Evolutionary conservation across 345 rosid species (phyloP).

Genomic region (Rubroshorea leprosula): DNA sequence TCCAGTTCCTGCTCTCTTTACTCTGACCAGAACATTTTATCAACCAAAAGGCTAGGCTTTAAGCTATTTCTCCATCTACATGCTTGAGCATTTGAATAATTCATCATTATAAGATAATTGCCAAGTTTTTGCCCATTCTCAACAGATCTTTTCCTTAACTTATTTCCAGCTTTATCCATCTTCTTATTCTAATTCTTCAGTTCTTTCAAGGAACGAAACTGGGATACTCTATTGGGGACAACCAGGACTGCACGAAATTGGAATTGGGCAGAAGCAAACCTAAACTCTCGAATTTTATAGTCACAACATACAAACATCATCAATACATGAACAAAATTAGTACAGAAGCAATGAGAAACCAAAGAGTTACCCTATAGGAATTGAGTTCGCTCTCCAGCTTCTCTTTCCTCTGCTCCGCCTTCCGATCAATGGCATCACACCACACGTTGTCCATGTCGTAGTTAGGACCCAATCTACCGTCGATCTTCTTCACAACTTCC

Average conservation of each 20-base stretch:
- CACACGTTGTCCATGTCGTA: slow-evolving; percentile 61
- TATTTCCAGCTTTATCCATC: neutral
- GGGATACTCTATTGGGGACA: neutral
- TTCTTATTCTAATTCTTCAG: neutral
- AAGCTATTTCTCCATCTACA: neutral
- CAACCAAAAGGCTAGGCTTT: too few species aligned
- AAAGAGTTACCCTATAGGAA: slow-evolving; percentile 68
- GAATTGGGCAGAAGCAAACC: neutral
- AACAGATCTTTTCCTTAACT: neutral
- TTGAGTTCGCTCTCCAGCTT: slow-evolving; percentile 90
- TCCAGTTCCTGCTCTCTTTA: neutral
- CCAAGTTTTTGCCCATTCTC: neutral
- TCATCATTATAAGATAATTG: neutral
- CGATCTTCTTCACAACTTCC: slow-evolving; percentile 69
- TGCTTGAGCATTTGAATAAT: neutral
- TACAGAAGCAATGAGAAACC: neutral
- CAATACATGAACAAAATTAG: neutral
- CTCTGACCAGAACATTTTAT: neutral
- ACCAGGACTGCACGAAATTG: neutral
- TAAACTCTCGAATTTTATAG: too few species aligned
- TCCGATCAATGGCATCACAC: slow-evolving; percentile 73
- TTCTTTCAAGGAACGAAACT: neutral
- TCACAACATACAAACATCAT: neutral
- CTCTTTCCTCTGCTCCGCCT: slow-evolving; percentile 77
- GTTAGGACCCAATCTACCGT: slow-evolving; percentile 58